phyloP scores from a whole-genome alignment of 163 green algal genomes.

The Prototheca wickerhamii region DNA sequence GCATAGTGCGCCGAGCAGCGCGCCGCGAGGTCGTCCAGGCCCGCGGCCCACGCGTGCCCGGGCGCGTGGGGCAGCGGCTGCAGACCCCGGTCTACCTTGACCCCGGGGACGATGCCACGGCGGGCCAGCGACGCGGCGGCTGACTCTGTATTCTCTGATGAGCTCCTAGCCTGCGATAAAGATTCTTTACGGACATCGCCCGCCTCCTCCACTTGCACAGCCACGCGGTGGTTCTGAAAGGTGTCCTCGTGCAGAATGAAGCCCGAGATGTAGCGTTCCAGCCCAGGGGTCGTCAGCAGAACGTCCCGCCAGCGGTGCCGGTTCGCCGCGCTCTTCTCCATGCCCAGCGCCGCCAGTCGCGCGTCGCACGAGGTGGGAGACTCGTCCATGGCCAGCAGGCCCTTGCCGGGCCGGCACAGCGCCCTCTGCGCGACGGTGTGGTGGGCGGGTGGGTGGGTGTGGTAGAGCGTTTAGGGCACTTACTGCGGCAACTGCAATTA shows the following conservation, averaged over 20 bases:
- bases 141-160: no score
- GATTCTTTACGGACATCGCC: no score
- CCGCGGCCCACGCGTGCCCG: constrained; percentile 62
- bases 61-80: constrained; percentile 47
- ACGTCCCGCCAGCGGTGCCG: constrained; percentile 49
- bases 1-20: constrained; percentile 51
- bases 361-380: constrained; percentile 74
- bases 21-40: constrained; percentile 58
- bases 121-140: no score
- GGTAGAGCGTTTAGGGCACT: no score
- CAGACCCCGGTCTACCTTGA: constrained; percentile 77
- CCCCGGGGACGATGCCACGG: constrained; percentile 69
- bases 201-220: no score
- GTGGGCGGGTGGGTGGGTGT: no score
- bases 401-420: constrained; percentile 50
- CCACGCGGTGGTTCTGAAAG: no score
- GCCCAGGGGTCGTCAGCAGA: constrained; percentile 52
- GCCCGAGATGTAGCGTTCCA: constrained; percentile 57
- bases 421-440: no score
- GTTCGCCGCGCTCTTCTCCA: constrained; percentile 58
- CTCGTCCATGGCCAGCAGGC: constrained; percentile 82
- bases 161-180: no score
- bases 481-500: no score
- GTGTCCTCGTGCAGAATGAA: no score
- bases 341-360: constrained; percentile 51